Base-by-base conservation (phyloP, 192 early-diverging fungal species). In the Spinellus fusiger region DNA sequence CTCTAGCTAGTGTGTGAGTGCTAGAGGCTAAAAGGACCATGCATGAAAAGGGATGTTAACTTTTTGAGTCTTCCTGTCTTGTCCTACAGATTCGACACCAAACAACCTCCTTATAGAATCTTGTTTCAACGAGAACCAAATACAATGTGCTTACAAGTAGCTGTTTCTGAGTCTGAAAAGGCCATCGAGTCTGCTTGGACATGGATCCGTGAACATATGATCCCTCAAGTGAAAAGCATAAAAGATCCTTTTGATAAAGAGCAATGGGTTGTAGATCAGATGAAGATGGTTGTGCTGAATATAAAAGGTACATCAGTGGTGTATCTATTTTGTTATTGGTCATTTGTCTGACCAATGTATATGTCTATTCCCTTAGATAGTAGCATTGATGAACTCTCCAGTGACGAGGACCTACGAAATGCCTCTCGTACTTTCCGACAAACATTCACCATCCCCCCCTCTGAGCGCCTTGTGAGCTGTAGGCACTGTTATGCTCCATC, bases 401-500 rank as follows among this genome's bases (percentile, higher is more conserved):
- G 78, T 0, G 94, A 98, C 72, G 84, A 89, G 49, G 90, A 93
- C 61, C 89, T 93, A 71, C 78, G 94, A 20, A 86, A 84, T 40
- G 95, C 95, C 10, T 82, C 92, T 0, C 79, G 92, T 23, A 82
- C 92, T 5, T 98, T 94, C 75, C 85, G 88, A 8, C 91, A 96
- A 65, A 85, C 86, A 10, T 98, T 98, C 56, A 80, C 84, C 47
- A 77, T 96, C 27, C 76, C 87, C 0, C 76, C 86, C 26, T 82
- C 80, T 2, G 96, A 98, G 64, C 82, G 85, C 49, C 80, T 98
- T 59, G 93, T 98, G 27, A 95, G 86, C 50, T 98, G 93, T 88
- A 72, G 52, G 80, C 54, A 12, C 59, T 59, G 9, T 20, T 54
- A 13, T 15, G 4, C 0, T 22, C 38, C 27, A 44, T 32, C 15